Base-by-base conservation (phyloP, 2,329 filamentous ascomycete species). In the Sarocladium brachiariae region DNA sequence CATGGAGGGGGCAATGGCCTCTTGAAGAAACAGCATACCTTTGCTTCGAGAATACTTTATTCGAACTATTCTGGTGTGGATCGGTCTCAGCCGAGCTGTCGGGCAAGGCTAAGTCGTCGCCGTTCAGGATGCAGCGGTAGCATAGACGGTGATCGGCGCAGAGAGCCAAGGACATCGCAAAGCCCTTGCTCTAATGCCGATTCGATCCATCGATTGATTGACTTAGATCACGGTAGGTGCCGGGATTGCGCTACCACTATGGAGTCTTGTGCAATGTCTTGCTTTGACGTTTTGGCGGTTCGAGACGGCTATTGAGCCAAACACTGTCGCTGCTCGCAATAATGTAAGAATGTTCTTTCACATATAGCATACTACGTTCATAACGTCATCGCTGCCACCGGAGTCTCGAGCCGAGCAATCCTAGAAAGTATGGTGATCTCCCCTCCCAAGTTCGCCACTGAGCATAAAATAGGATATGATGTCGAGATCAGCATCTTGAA, bases 1-100 rank as follows among this genome's bases (percentile, higher is more conserved):
- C 43, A 47, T 47, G 43, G 43, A n/a, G 27, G 19, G 31, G 7
- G 11, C 43, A 45, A 31, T 8, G 43, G 31, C 43, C n/a, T 33
- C 43, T 25, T n/a, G n/a, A 47, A 31, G 33, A 25, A 47, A 47
- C 24, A n/a, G 21, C 16, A 23, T 25, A 14, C 43, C 5, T 47
- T 47, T 33, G 43, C 43, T 47, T 47, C 43, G 43, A 47, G 43
- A 47, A 47, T 33, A 47, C 43, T 33, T 33, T 47, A 33, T 47
- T 18, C 18, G 13, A 24, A 25, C 43, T 13, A 5, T 31, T 47
- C 43, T 47, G 43, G 43, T 21, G 18, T 47, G 43, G 43, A 47
- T 47, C 43, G 43, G 43, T 10, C 43, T 21, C 43, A 24, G 43
- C 43, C 43, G 43, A 19, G 43, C 43, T 47, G 43, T 16, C 43